Conservation (phyloP, 257 asterid genomes). For the Penstemon newberryi region DNA sequence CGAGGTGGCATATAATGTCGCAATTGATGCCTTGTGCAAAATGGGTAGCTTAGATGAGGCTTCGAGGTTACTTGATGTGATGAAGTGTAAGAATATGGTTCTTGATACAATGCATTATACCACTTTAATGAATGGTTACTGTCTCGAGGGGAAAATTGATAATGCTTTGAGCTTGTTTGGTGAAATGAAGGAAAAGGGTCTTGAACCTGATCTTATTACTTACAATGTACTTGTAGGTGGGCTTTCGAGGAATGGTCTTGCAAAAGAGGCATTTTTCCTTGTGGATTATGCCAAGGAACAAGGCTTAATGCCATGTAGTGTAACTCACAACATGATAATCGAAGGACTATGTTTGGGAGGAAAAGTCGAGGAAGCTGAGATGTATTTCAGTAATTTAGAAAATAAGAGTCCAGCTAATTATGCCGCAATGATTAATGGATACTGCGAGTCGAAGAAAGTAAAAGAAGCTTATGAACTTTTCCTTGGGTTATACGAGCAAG, state of each 20-base stretch:
- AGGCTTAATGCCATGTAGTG: constrained; percentile 52
- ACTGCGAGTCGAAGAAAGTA: constrained; percentile 54
- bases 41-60: constrained; percentile 65
- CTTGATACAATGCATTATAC: constrained; percentile 70
- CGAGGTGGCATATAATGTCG: constrained; percentile 60
- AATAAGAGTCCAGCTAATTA: constrained; percentile 51
- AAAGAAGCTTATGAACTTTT: constrained; percentile 52
- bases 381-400: constrained; percentile 48
- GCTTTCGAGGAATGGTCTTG: constrained; percentile 51
- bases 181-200: constrained; percentile 59
- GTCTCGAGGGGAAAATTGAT: constrained; percentile 46
- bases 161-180: constrained; percentile 50
- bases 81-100: constrained; percentile 54
- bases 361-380: constrained; percentile 61
- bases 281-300: constrained; percentile 50
- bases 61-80: constrained; percentile 55
- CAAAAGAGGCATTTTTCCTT: constrained; percentile 39
- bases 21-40: constrained; percentile 64
- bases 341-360: constrained; percentile 69
- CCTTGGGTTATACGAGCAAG: constrained; percentile 33
- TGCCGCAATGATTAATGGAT: constrained; percentile 70
- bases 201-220: constrained; percentile 58
- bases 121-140: constrained; percentile 71
- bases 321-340: constrained; percentile 64
- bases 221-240: constrained; percentile 70